A percentile compares a stretch with the other conserved stretches of the same genome.
These are phyloP conservation scores for Xylariaceae sp. DNA, from an alignment of 2,329 filamentous ascomycete species.

Conservation along the genomic window DNA sequence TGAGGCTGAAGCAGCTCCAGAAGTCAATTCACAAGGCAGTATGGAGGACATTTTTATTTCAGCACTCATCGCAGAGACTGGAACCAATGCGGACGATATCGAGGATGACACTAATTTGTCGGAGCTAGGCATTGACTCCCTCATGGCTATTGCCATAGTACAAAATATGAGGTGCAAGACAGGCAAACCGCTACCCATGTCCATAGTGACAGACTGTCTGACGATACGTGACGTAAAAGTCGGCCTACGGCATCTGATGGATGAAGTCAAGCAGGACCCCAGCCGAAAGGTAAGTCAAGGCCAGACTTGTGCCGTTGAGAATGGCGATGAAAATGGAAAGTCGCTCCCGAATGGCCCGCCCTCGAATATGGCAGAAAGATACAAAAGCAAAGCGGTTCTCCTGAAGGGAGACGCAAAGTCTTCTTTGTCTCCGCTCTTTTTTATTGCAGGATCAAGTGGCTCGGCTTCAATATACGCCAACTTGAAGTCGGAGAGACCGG, in stretches of 20 bases:
- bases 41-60: slow-evolving; percentile 16
- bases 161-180: slow-evolving; percentile 22
- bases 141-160: slow-evolving; percentile 27
- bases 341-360: background rate
- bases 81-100: slow-evolving; percentile 20
- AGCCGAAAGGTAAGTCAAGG: background rate
- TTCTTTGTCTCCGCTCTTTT: slow-evolving; percentile 24
- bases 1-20: background rate
- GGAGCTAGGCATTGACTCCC: slow-evolving; percentile 28
- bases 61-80: slow-evolving; percentile 23
- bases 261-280: background rate
- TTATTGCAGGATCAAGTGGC: slow-evolving; percentile 29
- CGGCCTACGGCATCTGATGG: slow-evolving; percentile 9
- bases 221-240: slow-evolving; percentile 21
- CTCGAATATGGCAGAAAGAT: background rate
- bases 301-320: background rate
- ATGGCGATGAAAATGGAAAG: background rate
- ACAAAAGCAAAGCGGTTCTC: slow-evolving; percentile 24
- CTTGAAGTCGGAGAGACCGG: slow-evolving; percentile 20
- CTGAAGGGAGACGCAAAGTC: slow-evolving; percentile 24
- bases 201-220: slow-evolving; percentile 21
- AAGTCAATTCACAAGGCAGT: background rate
- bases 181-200: slow-evolving; percentile 17
- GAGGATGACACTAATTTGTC: slow-evolving; percentile 19
- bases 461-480: slow-evolving; percentile 24